A percentile compares a stretch with the other conserved stretches of the same genome.
Evolutionary conservation across 441 rosid genomes (phyloP).

Genomic region (Sinapis alba): DNA sequence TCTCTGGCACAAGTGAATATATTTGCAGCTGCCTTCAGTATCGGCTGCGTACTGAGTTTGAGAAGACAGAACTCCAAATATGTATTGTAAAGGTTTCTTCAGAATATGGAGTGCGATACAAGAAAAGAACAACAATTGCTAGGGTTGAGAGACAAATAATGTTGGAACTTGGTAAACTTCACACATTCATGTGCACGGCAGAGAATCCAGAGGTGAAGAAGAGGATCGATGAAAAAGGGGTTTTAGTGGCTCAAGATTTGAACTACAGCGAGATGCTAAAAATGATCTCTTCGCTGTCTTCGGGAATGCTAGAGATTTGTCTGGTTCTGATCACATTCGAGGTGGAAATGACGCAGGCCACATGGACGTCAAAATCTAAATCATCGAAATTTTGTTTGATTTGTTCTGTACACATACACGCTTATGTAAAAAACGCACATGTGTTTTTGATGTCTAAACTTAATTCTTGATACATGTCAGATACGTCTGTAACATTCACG

Average conservation of each 20-base stretch:
- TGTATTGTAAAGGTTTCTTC: no score
- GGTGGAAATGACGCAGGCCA: conserved; percentile 14
- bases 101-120: no score
- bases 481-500: background rate
- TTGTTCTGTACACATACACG: background rate
- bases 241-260: background rate
- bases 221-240: background rate
- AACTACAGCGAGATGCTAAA: conserved; percentile 3
- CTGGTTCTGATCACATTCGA: conserved; percentile 8
- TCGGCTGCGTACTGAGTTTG: no score
- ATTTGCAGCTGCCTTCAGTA: no score
- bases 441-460: background rate
- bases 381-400: conserved; percentile 8
- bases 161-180: background rate
- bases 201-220: background rate
- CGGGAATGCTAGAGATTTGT: conserved; percentile 11
- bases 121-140: no score
- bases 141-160: background rate
- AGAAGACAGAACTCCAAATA: no score
- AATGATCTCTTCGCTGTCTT: conserved; percentile 9
- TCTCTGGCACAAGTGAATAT: no score
- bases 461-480: background rate
- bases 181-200: background rate
- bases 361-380: conserved; percentile 20
- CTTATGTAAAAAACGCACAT: background rate